Percentiles rank a stretch among this genome's conserved stretches.
phyloP scores from a whole-genome alignment of 73 alveolate species.

The Breviolum minutum region DNA sequence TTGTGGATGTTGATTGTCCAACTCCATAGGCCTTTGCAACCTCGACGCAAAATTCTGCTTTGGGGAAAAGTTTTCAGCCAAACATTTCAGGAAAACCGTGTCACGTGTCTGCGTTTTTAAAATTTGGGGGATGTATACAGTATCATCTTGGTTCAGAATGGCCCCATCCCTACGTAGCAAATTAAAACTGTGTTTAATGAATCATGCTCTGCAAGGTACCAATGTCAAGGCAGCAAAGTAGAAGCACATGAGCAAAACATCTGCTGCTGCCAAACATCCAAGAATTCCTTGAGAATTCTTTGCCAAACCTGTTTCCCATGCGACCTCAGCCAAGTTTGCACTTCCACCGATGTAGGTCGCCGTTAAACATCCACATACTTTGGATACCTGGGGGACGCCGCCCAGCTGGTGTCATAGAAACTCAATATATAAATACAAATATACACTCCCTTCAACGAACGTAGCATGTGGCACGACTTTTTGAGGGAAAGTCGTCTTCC shows the following conservation, averaged over 20 bases:
- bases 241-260: slow-evolving; percentile 57
- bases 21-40: too few species aligned
- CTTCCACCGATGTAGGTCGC: slow-evolving; percentile 72
- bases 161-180: too few species aligned
- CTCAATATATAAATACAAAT: background rate
- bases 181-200: too few species aligned
- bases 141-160: too few species aligned
- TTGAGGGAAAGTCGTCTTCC: background rate
- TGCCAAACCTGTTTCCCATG: slow-evolving; percentile 1
- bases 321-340: slow-evolving; percentile 61
- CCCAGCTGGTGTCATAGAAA: background rate
- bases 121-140: too few species aligned
- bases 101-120: too few species aligned
- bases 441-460: background rate
- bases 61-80: too few species aligned
- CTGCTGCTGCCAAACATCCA: slow-evolving; percentile 52
- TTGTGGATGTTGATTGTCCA: too few species aligned
- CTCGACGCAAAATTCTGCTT: too few species aligned
- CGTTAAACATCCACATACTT: slow-evolving; percentile 16
- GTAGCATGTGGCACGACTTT: background rate
- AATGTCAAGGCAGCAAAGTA: slow-evolving; percentile 21
- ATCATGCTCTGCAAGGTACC: background rate
- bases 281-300: background rate
- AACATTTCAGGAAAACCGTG: too few species aligned
- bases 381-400: slow-evolving; percentile 1